phyloP scores from a whole-genome alignment of 768 basidiomycete genomes.

The Mycena capillaripes region DNA sequence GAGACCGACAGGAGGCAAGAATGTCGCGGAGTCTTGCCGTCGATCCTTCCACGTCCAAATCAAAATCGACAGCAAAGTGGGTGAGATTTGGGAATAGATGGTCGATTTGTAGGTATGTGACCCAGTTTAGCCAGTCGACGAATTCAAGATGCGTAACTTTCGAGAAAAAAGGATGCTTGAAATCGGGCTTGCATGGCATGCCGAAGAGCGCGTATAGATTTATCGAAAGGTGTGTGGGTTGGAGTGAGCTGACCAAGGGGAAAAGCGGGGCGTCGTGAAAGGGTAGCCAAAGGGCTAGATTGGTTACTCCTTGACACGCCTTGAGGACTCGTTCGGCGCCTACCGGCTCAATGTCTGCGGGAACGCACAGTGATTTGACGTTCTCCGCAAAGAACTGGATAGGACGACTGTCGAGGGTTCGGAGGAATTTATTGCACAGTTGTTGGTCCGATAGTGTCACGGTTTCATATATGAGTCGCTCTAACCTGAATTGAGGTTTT shows the following conservation, averaged over 20 bases:
- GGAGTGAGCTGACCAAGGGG: constrained; percentile 35
- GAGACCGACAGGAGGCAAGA: constrained; percentile 35
- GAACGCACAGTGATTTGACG: constrained; percentile 46
- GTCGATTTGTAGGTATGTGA: constrained; percentile 11
- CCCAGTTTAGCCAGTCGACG: constrained; percentile 41
- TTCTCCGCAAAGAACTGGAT: constrained; percentile 38
- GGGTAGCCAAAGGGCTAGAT: constrained; percentile 43
- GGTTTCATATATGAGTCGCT: constrained; percentile 41
- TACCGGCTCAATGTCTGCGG: constrained; percentile 37
- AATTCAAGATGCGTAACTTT: constrained; percentile 42
- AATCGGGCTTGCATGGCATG: constrained; percentile 25
- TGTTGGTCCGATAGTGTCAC: constrained; percentile 37
- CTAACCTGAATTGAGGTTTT: constrained; percentile 36
- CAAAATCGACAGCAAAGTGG: constrained; percentile 43
- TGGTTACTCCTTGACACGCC: constrained; percentile 43
- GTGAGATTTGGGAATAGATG: constrained; percentile 37
- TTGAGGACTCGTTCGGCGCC: constrained; percentile 37
- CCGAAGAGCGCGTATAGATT: constrained; percentile 42
- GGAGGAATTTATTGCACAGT: constrained; percentile 38
- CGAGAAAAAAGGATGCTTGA: constrained; percentile 43
- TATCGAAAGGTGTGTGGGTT: constrained; percentile 42
- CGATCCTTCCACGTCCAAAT: constrained; percentile 27
- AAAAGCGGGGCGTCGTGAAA: constrained; percentile 31
- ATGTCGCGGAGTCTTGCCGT: constrained; percentile 34
- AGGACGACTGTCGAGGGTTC: constrained; percentile 35